Percentiles rank a stretch among this genome's conserved stretches.
phyloP scores from a whole-genome alignment of 306 rosid species.

The Sicyos edulis region DNA sequence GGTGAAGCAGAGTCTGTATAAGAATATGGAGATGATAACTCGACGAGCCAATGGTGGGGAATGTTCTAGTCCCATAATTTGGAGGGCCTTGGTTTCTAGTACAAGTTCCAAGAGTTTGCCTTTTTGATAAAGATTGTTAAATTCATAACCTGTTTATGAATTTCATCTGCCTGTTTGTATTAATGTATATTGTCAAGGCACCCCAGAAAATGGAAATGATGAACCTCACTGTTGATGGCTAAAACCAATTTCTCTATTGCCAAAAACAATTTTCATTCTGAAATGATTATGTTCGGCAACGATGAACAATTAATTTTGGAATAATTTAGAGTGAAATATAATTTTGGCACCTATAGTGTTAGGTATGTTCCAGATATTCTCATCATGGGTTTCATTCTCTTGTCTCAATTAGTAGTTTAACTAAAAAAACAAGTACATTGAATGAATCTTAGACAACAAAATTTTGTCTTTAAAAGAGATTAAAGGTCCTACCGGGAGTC shows the following conservation, averaged over 20 bases:
- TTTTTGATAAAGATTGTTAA: conserved; percentile 12
- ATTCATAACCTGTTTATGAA: not conserved
- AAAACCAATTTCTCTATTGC: not conserved
- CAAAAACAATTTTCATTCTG: not conserved
- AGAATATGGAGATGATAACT: conserved; percentile 77
- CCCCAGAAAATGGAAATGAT: not conserved
- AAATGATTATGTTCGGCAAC: not conserved
- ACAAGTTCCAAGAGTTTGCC: conserved; percentile 91
- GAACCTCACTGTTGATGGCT: not conserved
- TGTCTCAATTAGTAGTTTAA: no score
- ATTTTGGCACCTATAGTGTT: conserved; percentile 2
- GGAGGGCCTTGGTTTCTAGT: conserved; percentile 58
- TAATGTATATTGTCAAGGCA: not conserved
- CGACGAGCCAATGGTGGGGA: conserved; percentile 61
- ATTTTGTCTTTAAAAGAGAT: no score
- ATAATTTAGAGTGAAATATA: no score
- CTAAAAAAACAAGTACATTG: no score
- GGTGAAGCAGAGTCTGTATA: conserved; percentile 70
- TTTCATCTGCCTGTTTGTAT: not conserved
- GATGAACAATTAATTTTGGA: not conserved
- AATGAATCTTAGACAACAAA: no score
- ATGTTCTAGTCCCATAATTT: conserved; percentile 23
- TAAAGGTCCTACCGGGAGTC: no score
- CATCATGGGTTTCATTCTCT: no score
- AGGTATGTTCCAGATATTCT: no score